phyloP scores from a whole-genome alignment of 139 green algal genomes.

The Closterium sp. region DNA sequence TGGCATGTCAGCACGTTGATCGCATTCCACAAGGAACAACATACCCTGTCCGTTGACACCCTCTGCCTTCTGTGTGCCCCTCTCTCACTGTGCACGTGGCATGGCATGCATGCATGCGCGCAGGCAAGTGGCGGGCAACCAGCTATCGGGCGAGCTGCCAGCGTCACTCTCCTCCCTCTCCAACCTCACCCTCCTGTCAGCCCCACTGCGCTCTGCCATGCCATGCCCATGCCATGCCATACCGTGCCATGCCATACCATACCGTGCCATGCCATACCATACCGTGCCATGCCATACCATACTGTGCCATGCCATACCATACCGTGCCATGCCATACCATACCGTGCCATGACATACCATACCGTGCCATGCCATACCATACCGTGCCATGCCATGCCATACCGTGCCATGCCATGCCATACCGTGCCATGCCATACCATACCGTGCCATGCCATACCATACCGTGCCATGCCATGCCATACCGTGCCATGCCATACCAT shows the following conservation, averaged over 20 bases:
- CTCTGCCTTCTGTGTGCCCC: not conserved
- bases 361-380: not conserved
- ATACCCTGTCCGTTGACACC: not conserved
- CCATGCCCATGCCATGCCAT: not conserved
- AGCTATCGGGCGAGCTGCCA: not conserved
- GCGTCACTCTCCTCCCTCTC: not conserved
- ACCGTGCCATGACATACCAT: not conserved
- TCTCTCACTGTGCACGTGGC: not conserved
- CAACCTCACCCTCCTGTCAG: not conserved
- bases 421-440: not conserved
- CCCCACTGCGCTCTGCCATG: too few relatives aligned
- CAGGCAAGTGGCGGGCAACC: not conserved
- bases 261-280: not conserved
- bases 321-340: not conserved
- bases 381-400: constrained; percentile 1
- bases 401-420: not conserved
- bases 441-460: constrained; percentile 8
- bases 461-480: not conserved
- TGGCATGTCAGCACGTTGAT: not conserved
- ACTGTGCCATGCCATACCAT: not conserved
- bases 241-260: not conserved
- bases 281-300: not conserved
- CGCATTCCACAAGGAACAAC: not conserved
- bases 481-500: not conserved
- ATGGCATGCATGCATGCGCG: not conserved